phyloP scores from a whole-genome alignment of 441 rosid genomes.

The Brassica hybrid region DNA sequence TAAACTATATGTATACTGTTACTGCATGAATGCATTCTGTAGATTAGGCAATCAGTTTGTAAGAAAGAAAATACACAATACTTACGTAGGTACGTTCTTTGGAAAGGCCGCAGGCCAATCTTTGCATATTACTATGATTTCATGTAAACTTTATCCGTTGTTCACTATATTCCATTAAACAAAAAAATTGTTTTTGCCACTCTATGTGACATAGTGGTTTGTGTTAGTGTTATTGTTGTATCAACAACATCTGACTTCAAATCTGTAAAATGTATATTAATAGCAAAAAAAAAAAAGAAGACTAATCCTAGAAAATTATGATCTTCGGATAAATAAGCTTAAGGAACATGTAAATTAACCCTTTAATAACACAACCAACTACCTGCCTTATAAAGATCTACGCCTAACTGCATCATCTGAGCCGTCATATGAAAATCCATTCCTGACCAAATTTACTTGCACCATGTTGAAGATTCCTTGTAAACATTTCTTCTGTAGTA shows the following conservation, averaged over 20 bases:
- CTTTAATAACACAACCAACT: background rate
- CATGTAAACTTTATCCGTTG: background rate
- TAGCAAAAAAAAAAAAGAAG: background rate
- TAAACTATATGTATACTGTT: background rate
- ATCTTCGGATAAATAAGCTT: background rate
- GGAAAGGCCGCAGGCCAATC: background rate
- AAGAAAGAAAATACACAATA: background rate
- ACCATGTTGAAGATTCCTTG: no score
- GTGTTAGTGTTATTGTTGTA: background rate
- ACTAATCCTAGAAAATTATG: background rate
- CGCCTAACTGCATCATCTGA: no score
- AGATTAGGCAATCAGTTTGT: background rate
- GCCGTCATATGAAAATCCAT: no score
- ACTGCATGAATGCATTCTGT: background rate
- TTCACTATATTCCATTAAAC: background rate
- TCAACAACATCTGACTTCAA: background rate
- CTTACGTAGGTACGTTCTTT: background rate
- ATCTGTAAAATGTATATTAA: background rate
- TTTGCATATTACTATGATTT: background rate
- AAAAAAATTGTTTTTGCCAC: background rate
- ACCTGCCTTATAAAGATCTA: no score
- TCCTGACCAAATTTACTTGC: no score
- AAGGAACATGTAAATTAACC: background rate
- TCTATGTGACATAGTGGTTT: background rate
- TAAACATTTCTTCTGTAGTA: no score